Evolutionary conservation across 2,329 filamentous ascomycete genomes (phyloP).

Genomic region (Aureobasidium uvarum): DNA sequence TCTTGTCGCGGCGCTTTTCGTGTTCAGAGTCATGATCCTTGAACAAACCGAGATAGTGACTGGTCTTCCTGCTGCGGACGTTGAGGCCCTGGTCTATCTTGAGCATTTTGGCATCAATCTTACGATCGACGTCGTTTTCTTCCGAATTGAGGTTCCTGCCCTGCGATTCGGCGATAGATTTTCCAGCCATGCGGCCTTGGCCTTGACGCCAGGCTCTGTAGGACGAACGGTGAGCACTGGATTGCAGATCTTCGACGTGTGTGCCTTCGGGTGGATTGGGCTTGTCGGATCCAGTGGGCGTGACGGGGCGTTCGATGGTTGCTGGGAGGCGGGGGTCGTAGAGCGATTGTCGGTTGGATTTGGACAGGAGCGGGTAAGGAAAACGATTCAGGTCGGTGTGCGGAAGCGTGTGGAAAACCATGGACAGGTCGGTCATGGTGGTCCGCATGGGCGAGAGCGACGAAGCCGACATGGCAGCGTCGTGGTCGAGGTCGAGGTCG

Average conservation of each 20-base stretch:
- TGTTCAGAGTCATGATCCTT: slow-evolving; percentile 59
- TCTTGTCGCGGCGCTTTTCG: slow-evolving; percentile 48
- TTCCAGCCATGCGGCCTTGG: slow-evolving; percentile 44
- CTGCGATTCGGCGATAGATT: slow-evolving; percentile 41
- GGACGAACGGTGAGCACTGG: slow-evolving; percentile 45
- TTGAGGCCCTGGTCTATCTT: slow-evolving; percentile 55
- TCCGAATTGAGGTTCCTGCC: slow-evolving; percentile 41
- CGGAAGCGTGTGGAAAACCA: slow-evolving; percentile 23
- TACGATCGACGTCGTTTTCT: slow-evolving; percentile 55
- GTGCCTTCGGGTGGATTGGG: not conserved
- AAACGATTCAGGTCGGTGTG: slow-evolving; percentile 15
- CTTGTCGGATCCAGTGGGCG: not conserved
- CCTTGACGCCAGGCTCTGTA: slow-evolving; percentile 53
- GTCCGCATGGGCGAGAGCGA: slow-evolving; percentile 22
- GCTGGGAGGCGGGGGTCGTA: slow-evolving; percentile 5
- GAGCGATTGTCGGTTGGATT: slow-evolving; percentile 18
- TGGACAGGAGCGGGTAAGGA: slow-evolving; percentile 1
- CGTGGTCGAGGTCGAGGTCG: not conserved
- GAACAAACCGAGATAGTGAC: slow-evolving; percentile 64
- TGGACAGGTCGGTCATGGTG: slow-evolving; percentile 22
- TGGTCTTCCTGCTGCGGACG: slow-evolving; percentile 63
- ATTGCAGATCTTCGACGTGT: slow-evolving; percentile 29
- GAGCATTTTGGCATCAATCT: slow-evolving; percentile 62
- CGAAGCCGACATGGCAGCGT: slow-evolving; percentile 14
- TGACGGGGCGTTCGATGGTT: slow-evolving; percentile 9